phyloP scores from a whole-genome alignment of 768 basidiomycete genomes.

The Macrolepiota albuminosa region DNA sequence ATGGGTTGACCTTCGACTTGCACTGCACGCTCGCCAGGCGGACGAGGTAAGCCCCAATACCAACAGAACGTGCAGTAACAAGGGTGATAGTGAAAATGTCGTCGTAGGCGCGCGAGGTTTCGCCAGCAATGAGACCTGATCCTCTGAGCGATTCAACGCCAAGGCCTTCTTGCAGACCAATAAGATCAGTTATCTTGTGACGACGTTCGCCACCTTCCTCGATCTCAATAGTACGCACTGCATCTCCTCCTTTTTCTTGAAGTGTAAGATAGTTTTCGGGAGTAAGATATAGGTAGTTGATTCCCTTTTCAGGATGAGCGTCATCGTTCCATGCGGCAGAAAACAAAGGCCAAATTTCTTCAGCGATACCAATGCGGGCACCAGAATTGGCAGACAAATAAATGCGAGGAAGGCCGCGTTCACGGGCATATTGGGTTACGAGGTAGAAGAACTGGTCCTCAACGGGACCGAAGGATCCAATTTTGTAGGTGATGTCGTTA shows the following conservation, averaged over 20 bases:
- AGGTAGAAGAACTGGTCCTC: slow-evolving; percentile 98
- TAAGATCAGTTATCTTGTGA: slow-evolving; percentile 93
- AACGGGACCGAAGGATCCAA: slow-evolving; percentile 93
- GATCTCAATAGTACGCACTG: slow-evolving; percentile 79
- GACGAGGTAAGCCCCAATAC: slow-evolving; percentile 98
- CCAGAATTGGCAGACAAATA: slow-evolving; percentile 99
- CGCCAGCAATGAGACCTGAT: slow-evolving; percentile 97
- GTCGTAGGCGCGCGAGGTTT: slow-evolving; percentile 97
- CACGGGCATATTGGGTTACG: slow-evolving; percentile 89
- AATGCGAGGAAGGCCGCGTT: slow-evolving; percentile 85
- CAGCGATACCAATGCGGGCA: slow-evolving; percentile 92
- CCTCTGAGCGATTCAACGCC: slow-evolving; percentile 96
- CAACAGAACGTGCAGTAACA: slow-evolving; percentile 97
- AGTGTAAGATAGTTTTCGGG: slow-evolving; percentile 87
- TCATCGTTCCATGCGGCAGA: slow-evolving; percentile 88
- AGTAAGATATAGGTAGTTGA: slow-evolving; percentile 94
- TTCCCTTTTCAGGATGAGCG: slow-evolving; percentile 85
- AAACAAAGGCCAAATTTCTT: slow-evolving; percentile 85
- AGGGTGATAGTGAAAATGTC: slow-evolving; percentile 99
- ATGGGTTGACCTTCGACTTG: slow-evolving; percentile 99
- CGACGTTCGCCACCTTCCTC: slow-evolving; percentile 83
- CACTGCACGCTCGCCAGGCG: slow-evolving; percentile 93
- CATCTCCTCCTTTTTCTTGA: slow-evolving; percentile 75
- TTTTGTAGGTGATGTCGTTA: slow-evolving; percentile 98
- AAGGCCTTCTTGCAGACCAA: slow-evolving; percentile 95